Evolutionary conservation across 257 asterid species (phyloP), one percentile per base, ranked within the genome.

Genomic region (Solanum pennellii): DNA sequence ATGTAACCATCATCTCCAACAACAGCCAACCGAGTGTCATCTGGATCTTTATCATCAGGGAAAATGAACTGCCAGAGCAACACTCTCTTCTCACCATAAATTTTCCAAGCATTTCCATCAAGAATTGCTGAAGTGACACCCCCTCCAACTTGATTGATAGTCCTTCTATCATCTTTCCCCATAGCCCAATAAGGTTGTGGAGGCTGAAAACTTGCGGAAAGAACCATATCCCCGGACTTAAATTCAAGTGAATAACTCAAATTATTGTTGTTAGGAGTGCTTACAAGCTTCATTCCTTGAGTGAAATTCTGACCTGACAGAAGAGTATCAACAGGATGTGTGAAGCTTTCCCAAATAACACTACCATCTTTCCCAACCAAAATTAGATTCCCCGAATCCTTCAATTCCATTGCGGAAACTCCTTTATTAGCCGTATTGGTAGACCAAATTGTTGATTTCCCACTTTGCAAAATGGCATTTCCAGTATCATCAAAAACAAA

Each of bases 151-250:
- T 89, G 89, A 66, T 96, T 94, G 86, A 93, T 93, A 77, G 93
- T 95, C 89, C 86, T 95, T 68, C 99, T 91, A 21, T 79, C 86
- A 80, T 96, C 99, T 5, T 88, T 87, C 11, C 92, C 89, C 94
- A 93, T 92, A 41, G 98, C 90, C 99, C 99, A 97, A 80, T 95
- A 97, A n/a, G 94, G 94, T 89, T 95, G 99, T 2, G 93, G 94
- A 42, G 94, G 90, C 18, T 35, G 75, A 75, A 91, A 97, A 86
- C 86, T 93, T 3, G 95, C 98, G 3, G 93, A 94, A 11, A 97
- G 94, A 88, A 92, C 23, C 96, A 97, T 85, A 86, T 94, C 95
- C 15, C 98, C 98, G 2, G 98, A 91, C 87, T 90, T 92, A 35
- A 97, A 92, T 91, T 95, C 97, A 29, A 97, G 97, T 35, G 95